Evolutionary conservation across 1,139 yeast genomes (phyloP).

Genomic region (Pichia terricola): DNA sequence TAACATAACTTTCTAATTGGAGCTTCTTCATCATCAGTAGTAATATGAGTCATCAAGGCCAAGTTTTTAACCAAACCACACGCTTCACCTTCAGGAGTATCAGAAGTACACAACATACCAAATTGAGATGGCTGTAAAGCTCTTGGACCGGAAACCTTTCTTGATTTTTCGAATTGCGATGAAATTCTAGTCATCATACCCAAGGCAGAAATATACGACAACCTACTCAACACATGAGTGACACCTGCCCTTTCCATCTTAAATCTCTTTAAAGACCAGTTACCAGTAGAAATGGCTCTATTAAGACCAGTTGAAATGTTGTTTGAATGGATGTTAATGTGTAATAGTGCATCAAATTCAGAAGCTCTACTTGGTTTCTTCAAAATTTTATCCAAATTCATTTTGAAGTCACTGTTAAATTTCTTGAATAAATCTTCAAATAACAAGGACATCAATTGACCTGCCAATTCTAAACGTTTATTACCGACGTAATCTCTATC

Average conservation of each 20-base stretch:
- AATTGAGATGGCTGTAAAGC: slow-evolving; percentile 98
- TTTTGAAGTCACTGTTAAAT: slow-evolving; percentile 88
- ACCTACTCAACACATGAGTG: slow-evolving; percentile 85
- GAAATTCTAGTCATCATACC: slow-evolving; percentile 99
- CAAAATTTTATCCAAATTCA: slow-evolving; percentile 84
- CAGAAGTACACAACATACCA: slow-evolving; percentile 98
- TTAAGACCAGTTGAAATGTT: slow-evolving; percentile 91
- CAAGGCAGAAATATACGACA: slow-evolving; percentile 86
- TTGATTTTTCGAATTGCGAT: slow-evolving; percentile 93
- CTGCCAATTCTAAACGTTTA: slow-evolving; percentile 93
- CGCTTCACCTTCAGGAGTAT: slow-evolving; percentile 99
- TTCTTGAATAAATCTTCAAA: slow-evolving; percentile 96
- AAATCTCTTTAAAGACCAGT: slow-evolving; percentile 97
- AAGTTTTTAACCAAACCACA: slow-evolving; percentile 96
- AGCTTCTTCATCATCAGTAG: slow-evolving; percentile 94
- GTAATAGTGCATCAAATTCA: slow-evolving; percentile 87
- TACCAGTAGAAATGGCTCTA: slow-evolving; percentile 96
- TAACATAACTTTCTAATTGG: slow-evolving; percentile 74
- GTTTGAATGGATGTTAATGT: slow-evolving; percentile 82
- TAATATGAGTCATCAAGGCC: slow-evolving; percentile 97
- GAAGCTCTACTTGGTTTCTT: slow-evolving; percentile 91
- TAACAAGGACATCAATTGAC: slow-evolving; percentile 87
- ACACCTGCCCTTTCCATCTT: slow-evolving; percentile 99
- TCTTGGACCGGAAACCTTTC: slow-evolving; percentile 98
- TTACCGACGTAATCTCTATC: slow-evolving; percentile 98